A percentile compares a stretch with the other conserved stretches of the same genome.
These are phyloP conservation scores for Puccinia sorghi DNA, from an alignment of 1,284 basidiomycete species.

Conservation along the genomic window DNA sequence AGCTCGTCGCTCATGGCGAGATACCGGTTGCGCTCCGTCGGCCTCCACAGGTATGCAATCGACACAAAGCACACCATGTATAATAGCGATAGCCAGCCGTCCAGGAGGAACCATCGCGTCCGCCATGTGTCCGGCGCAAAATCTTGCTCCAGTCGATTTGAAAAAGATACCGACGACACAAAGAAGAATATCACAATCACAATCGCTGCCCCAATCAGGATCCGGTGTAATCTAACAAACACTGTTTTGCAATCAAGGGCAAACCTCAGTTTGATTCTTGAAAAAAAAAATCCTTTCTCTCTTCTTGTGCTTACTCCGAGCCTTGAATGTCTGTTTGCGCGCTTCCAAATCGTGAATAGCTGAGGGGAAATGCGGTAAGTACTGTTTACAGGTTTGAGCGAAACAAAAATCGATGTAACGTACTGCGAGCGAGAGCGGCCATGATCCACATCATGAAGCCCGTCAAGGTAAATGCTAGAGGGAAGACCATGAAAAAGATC, in stretches of 20 bases:
- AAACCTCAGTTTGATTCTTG: conserved; percentile 59
- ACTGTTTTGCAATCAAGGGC: conserved; percentile 60
- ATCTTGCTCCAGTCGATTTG: conserved; percentile 83
- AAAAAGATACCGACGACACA: conserved; percentile 86
- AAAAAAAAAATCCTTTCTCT: not conserved
- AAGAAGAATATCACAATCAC: conserved; percentile 87
- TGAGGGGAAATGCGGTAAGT: not conserved
- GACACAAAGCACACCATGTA: conserved; percentile 77
- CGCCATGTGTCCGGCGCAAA: conserved; percentile 93
- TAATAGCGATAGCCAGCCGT: conserved; percentile 87
- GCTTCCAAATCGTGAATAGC: conserved; percentile 44
- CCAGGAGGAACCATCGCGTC: conserved; percentile 90
- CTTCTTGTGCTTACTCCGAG: conserved; percentile 14
- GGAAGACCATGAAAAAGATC: conserved; percentile 72
- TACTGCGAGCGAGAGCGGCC: conserved; percentile 49
- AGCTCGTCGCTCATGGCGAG: conserved; percentile 81
- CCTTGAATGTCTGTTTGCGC: conserved; percentile 49
- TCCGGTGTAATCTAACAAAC: conserved; percentile 71
- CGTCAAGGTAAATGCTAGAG: conserved; percentile 87
- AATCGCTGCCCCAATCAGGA: conserved; percentile 79
- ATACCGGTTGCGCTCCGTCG: conserved; percentile 86
- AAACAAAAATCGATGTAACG: not conserved
- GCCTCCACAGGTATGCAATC: conserved; percentile 90
- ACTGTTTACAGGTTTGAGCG: not conserved
- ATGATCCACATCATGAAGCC: conserved; percentile 91